Evolutionary conservation across 495 filamentous ascomycete genomes (phyloP).

Genomic region (Xylaria acuta): DNA sequence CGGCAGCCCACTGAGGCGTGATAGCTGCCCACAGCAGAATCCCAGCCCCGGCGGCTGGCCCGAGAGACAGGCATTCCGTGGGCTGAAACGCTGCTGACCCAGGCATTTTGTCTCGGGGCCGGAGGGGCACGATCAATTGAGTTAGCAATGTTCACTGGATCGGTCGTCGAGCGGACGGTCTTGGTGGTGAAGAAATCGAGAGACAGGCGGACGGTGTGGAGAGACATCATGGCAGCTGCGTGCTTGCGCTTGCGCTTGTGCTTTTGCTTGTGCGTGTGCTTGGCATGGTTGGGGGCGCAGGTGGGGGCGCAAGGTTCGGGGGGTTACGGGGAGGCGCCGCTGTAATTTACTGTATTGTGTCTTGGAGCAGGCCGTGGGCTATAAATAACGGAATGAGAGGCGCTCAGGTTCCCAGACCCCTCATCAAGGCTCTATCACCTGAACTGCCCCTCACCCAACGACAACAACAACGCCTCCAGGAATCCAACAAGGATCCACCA

Average conservation of each 20-base stretch:
- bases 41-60: background rate
- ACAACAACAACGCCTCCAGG: background rate
- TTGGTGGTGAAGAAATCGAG: background rate
- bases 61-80: background rate
- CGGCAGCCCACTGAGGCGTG: background rate
- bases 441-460: conserved; percentile 15
- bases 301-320: background rate
- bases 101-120: background rate
- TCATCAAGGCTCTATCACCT: conserved; percentile 12
- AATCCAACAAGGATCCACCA: background rate
- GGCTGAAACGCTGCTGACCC: background rate
- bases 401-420: background rate
- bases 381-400: conserved; percentile 6
- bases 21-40: background rate
- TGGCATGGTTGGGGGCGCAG: background rate
- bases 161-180: background rate
- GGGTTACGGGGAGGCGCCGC: background rate
- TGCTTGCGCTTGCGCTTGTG: no score
- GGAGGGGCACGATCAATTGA: background rate
- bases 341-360: background rate
- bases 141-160: background rate
- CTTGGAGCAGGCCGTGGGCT: background rate
- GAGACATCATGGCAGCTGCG: background rate
- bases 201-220: conserved; percentile 5
- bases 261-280: no score